Evolutionary conservation across 768 basidiomycete genomes (phyloP).

Genomic region (Mycena rebaudengoi): DNA sequence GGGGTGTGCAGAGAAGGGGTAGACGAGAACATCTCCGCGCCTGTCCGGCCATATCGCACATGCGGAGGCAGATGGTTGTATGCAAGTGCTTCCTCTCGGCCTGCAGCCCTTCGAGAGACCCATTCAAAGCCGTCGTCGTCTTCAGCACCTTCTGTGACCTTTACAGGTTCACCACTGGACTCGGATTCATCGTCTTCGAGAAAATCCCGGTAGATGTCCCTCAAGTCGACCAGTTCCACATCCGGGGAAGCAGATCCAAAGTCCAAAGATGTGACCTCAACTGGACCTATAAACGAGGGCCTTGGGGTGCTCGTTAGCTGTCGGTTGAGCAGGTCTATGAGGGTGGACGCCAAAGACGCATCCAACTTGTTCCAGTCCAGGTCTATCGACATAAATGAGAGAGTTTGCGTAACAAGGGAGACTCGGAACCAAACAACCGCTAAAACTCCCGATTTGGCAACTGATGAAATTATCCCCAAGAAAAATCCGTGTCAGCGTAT

Average conservation of each 20-base stretch:
- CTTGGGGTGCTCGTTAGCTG: conserved; percentile 74
- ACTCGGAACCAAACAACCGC: neutral
- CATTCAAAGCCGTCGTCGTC: conserved; percentile 87
- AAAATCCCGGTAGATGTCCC: conserved; percentile 95
- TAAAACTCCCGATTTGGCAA: neutral
- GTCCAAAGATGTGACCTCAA: conserved; percentile 85
- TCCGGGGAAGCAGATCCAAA: conserved; percentile 88
- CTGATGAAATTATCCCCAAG: neutral
- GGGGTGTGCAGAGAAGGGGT: conserved; percentile 56
- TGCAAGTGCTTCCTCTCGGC: conserved; percentile 63
- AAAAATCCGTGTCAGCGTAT: no score
- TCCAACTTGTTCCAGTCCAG: conserved; percentile 92
- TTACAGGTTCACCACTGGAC: conserved; percentile 56
- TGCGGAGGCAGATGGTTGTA: conserved; percentile 81
- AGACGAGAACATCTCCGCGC: conserved; percentile 68
- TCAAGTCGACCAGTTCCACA: conserved; percentile 88
- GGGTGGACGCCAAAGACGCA: conserved; percentile 68
- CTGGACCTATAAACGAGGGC: conserved; percentile 96
- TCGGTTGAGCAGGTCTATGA: conserved; percentile 80
- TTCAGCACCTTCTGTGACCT: conserved; percentile 58
- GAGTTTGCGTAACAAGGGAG: neutral
- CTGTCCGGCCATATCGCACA: conserved; percentile 68
- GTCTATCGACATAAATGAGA: conserved; percentile 84
- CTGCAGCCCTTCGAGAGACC: conserved; percentile 73
- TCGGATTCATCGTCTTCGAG: conserved; percentile 83